Base-by-base conservation (phyloP, 345 rosid genomes). In the Eucalyptus erythrocorys region DNA sequence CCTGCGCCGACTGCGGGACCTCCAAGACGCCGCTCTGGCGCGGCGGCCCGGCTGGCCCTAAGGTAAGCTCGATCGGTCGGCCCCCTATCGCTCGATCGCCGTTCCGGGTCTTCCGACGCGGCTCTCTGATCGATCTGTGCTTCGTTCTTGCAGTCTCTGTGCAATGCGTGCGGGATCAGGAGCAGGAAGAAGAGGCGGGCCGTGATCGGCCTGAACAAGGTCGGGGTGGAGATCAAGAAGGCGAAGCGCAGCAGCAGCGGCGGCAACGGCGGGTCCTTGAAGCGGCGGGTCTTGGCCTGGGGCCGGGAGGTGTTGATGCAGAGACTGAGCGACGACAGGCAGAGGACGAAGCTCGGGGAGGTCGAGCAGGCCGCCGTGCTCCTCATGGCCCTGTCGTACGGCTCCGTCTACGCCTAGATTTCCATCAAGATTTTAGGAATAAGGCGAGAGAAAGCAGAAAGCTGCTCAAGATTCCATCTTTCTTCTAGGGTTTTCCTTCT, bases 141-240 rank as follows among this genome's bases (percentile, higher is more conserved):
- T 64, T 79, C 21, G 5, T 82, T 30, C n/a, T 81, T 89, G 86
- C 94, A 93, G 95, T 93, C 95, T 24, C 91, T 93, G 49, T 93
- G 95, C 86, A 93, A 93, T 90, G 95, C 95, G 13, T 93, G 95
- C 88, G 95, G 95, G 50, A 93, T 93, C 86, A 91, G 94, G 66
- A 93, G 94, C 91, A 86, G 95, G 91, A 93, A 93, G 89, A 93
- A 92, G 92, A 93, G 90, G 71, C 88, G 95, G 55, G 94, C 92
- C 22, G 80, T 84, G 24, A 27, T 91, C 50, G 90, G 91, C 6
- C 48, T 90, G 9, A 90, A 45, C 80, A 91, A 91, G 49, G 91
- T 86, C 42, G 76, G 88, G 84, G 89, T 85, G n/a, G 87, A 89
- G 34, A 93, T 90, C 45, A 91, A 91, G 87, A 93, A 90, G 90